Percentiles rank a stretch among this genome's conserved stretches.
These are phyloP conservation scores for Calonectria leucothoes DNA, from an alignment of 2,329 filamentous ascomycete species.

Conservation along the genomic window DNA sequence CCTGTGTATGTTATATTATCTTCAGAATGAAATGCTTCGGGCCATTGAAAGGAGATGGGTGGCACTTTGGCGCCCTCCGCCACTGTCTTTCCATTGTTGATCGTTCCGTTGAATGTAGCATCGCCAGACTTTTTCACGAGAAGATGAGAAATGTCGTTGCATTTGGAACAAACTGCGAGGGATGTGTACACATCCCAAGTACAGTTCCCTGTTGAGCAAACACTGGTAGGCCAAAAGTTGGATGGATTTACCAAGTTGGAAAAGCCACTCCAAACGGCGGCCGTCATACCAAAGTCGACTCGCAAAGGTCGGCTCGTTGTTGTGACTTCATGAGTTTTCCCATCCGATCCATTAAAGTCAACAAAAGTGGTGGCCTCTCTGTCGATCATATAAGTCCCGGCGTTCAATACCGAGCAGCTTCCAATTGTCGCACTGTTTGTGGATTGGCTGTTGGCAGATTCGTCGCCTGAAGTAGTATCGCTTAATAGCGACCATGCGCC, in stretches of 20 bases:
- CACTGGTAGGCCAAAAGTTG: not conserved
- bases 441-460: not conserved
- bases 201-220: constrained; percentile 22
- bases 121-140: not conserved
- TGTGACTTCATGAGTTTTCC: not conserved
- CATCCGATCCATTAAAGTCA: not conserved
- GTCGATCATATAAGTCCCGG: no score
- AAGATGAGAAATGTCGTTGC: not conserved
- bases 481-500: not conserved
- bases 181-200: constrained; percentile 16
- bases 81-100: no score
- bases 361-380: not conserved
- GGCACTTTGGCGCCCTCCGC: no score
- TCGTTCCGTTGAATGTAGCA: no score
- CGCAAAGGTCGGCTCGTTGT: not conserved
- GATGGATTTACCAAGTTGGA: not conserved
- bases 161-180: not conserved
- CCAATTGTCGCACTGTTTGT: not conserved
- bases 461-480: not conserved
- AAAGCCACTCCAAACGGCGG: constrained; percentile 16
- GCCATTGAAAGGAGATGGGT: no score
- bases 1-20: not conserved
- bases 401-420: not conserved
- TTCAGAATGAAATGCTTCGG: no score
- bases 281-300: constrained; percentile 17